Evolutionary conservation across 2,329 filamentous ascomycete species (phyloP), one percentile per base, ranked within the genome.

Genomic region (Pestalotiopsis sp.): DNA sequence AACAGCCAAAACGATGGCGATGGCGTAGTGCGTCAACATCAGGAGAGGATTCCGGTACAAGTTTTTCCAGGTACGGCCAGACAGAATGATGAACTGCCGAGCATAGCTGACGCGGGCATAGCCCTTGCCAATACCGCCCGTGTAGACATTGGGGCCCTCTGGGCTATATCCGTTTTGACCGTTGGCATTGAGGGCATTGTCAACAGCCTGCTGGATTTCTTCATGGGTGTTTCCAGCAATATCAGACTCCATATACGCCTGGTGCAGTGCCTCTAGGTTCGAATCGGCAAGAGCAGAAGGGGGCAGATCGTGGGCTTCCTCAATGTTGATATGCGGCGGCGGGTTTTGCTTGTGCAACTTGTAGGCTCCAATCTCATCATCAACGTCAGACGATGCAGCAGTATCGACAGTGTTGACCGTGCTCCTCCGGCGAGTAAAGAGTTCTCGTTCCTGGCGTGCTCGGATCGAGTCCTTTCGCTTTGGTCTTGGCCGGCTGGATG

Each of bases 11-110:
- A 98, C 83, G 70, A 99, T 98, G 7, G 96, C 94, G 73, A 98
- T 98, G 49, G 96, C 96, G 78, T 98, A 99, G 81, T 99, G 96
- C 0, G 95, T 98, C 68, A 99, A 88, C 96, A 99, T 99, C 69
- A 99, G 85, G 88, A 98, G 95, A 1, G 96, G 96, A 79, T 99
- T 98, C 68, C 96, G 91, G 83, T 99, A 98, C 6, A 99, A 86
- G 77, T 99, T 99, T 77, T 93, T 94, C 95, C 95, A 99, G 0
- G 96, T 99, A 60, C 96, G 90, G 75, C 91, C 88, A 0, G 95
- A 97, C 13, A 99, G 85, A 74, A 99, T 98, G 67, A 91, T 77
- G 80, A 99, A 98, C 80, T 99, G 96, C 58, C 91, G 87, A 9
- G 87, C 75, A 73, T 95, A 91, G 61, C 95, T 91, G 68, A 98